Percentiles rank a stretch among this genome's conserved stretches.
Evolutionary conservation across 1,284 basidiomycete genomes (phyloP).

Genomic region (Ganoderma boninense): DNA sequence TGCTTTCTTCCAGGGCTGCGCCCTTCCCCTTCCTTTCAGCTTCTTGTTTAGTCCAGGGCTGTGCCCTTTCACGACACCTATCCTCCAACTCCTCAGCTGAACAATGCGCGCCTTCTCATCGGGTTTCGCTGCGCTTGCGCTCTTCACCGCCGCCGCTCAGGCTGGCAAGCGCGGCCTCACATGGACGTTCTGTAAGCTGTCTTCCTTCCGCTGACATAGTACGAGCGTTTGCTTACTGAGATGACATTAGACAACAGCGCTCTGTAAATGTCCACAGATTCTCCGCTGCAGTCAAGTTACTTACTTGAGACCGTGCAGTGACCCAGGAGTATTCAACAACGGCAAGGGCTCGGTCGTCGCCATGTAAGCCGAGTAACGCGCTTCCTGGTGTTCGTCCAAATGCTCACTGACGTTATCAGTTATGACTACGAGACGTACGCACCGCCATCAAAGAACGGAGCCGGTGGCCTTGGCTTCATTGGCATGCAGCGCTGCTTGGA

Average conservation of each 20-base stretch:
- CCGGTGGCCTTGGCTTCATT: constrained; percentile 7
- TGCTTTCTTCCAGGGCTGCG: not conserved
- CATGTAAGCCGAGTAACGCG: not conserved
- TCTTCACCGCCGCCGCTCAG: constrained; percentile 5
- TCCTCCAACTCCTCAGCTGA: not conserved
- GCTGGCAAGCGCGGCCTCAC: constrained; percentile 10
- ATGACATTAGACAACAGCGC: not conserved
- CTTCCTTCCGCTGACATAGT: too few species aligned
- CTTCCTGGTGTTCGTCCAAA: too few species aligned
- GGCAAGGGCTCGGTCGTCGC: constrained; percentile 6
- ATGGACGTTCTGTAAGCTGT: constrained; percentile 2
- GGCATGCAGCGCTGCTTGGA: constrained; percentile 10
- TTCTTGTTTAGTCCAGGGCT: not conserved
- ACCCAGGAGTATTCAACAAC: constrained; percentile 9
- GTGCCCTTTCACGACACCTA: not conserved
- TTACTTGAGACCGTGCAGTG: not conserved
- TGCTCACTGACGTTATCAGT: not conserved
- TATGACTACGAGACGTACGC: constrained; percentile 10
- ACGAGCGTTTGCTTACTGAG: not conserved
- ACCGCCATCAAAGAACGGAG: constrained; percentile 1
- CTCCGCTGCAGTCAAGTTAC: not conserved
- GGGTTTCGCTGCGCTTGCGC: not conserved
- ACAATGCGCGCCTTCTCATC: constrained; percentile 9
- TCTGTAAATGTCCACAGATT: not conserved
- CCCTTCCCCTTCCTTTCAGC: not conserved